Evolutionary conservation across 2,329 filamentous ascomycete genomes (phyloP).

Genomic region (Plectosphaerella sp.): DNA sequence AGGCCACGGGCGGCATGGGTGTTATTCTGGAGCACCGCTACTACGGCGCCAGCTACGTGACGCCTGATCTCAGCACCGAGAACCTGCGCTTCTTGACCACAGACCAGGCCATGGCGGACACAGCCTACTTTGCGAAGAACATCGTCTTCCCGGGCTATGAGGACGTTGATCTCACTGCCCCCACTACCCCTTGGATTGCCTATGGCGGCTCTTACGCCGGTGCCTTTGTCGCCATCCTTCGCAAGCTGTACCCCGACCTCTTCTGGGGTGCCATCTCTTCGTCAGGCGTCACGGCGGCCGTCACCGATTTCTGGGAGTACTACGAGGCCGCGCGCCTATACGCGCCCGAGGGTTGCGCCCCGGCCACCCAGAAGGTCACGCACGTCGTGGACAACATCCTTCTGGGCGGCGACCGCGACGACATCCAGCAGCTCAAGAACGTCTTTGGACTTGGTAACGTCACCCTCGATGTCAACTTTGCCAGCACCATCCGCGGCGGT

Average conservation of each 20-base stretch:
- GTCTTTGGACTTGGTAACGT: constrained; percentile 43
- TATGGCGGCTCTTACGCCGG: constrained; percentile 86
- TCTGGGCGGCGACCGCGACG: constrained; percentile 29
- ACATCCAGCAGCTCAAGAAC: constrained; percentile 34
- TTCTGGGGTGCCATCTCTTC: constrained; percentile 79
- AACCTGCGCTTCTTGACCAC: constrained; percentile 79
- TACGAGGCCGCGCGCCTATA: constrained; percentile 45
- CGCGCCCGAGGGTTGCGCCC: constrained; percentile 56
- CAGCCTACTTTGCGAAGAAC: constrained; percentile 73
- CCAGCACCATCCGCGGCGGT: constrained; percentile 31
- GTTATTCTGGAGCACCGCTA: constrained; percentile 85
- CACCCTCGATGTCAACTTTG: constrained; percentile 45
- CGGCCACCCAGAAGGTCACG: constrained; percentile 54
- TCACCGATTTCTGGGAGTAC: constrained; percentile 71
- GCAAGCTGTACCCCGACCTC: constrained; percentile 71
- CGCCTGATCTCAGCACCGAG: constrained; percentile 58
- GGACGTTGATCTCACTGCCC: constrained; percentile 60
- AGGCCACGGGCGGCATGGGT: constrained; percentile 68
- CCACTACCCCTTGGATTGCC: constrained; percentile 65
- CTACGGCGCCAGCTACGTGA: constrained; percentile 74
- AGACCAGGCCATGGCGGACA: constrained; percentile 77
- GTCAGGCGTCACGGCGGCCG: constrained; percentile 73
- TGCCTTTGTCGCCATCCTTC: constrained; percentile 70
- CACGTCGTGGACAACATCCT: constrained; percentile 48
- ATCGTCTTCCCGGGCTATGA: constrained; percentile 68